Base-by-base conservation (phyloP, 2,329 filamentous ascomycete species). In the Eurotiales sp. region DNA sequence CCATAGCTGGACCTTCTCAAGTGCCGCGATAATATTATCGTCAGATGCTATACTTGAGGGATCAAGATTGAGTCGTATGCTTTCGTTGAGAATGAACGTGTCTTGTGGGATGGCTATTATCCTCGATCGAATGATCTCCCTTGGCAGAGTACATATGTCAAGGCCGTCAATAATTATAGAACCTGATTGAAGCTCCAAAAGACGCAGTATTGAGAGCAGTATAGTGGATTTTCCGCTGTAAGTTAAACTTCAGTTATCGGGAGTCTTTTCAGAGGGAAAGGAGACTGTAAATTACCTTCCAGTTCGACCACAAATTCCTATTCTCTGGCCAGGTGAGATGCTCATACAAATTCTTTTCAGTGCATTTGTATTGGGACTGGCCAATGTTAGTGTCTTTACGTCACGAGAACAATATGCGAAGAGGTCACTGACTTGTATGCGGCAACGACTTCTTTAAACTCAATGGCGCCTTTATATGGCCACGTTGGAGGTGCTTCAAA, bases 61-160 rank as follows among this genome's bases (percentile, higher is more conserved):
- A 54, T 81, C 77, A 1, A 76, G 62, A 21, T 81, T 82, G 12
- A 68, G 57, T 2, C 76, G 70, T 2, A 82, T 65, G 4, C 54
- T 47, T 0, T 64, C 76, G 17, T 73, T 76, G 4, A 70, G 69
- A 3, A 81, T 67, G 57, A 79, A 73, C 0, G 76, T 68, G 45
- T 82, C 78, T 63, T 82, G 79, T 0, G 79, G 75, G 3, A 81
- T 62, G 1, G 71, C 69, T 14, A 72, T 70, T 6, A 80, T 62
- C 1, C 71, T 64, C 8, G 69, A 62, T n/a, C 79, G 75, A n/a
- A 80, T 62, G 0, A 61, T 58, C 17, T 76, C 65, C 7, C 71
- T 69, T 3, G 74, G 70, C 0, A 81, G 55, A 3, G 59, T 64
- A 4, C 67, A 60, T 22, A 81, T 66, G 50, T 80, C 72, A 8